phyloP scores from a whole-genome alignment of 2,329 filamentous ascomycete species.

The Cryphonectria parasitica region DNA sequence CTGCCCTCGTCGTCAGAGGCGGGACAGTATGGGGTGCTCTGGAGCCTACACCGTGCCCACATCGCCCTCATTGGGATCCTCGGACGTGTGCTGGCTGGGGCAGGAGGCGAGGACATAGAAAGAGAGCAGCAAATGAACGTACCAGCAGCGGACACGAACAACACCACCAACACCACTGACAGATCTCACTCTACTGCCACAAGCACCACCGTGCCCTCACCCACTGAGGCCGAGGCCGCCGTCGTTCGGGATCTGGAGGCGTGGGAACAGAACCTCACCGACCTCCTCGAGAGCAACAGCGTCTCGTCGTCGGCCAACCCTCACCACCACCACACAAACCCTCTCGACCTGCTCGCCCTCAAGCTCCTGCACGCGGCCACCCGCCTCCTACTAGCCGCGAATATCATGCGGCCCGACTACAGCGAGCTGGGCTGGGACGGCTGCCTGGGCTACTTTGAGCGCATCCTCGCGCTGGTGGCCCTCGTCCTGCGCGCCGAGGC shows the following conservation, averaged over 20 bases:
- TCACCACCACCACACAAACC: background rate
- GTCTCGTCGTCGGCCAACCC: background rate
- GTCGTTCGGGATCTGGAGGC: slow-evolving; percentile 1
- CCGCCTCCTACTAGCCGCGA: slow-evolving; percentile 30
- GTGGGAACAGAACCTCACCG: slow-evolving; percentile 16
- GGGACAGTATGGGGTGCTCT: background rate
- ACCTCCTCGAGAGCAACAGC: background rate
- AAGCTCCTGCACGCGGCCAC: slow-evolving; percentile 38
- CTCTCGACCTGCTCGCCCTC: slow-evolving; percentile 24
- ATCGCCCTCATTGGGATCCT: slow-evolving; percentile 29
- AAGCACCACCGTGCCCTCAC: background rate
- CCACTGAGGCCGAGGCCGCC: background rate
- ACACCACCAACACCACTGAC: too few species aligned
- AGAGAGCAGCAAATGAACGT: background rate
- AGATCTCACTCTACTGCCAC: background rate
- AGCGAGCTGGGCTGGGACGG: slow-evolving; percentile 38
- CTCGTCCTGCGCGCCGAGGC: slow-evolving; percentile 19
- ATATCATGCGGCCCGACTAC: slow-evolving; percentile 30
- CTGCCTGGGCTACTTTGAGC: slow-evolving; percentile 37
- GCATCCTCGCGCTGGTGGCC: slow-evolving; percentile 32
- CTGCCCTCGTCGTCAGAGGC: background rate
- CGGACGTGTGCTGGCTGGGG: slow-evolving; percentile 24
- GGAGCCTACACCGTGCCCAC: slow-evolving; percentile 27
- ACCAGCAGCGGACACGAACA: background rate
- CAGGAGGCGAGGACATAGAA: background rate